Evolutionary conservation across 805 yeast species (phyloP).

Genomic region (Pichia nanzhaoensis): DNA sequence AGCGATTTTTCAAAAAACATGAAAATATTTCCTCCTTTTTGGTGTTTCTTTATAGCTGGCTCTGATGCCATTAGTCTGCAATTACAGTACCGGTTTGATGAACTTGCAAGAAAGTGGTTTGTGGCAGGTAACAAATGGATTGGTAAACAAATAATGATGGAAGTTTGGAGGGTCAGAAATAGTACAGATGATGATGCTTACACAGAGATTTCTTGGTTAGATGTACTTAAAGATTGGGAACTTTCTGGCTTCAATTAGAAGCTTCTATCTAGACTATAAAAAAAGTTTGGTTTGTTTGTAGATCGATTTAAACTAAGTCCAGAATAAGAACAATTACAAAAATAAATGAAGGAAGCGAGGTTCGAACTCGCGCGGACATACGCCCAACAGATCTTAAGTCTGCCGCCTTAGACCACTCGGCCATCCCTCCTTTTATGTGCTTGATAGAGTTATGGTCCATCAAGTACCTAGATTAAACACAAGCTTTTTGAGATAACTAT

Average conservation of each 20-base stretch:
- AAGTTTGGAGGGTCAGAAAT: constrained; percentile 40
- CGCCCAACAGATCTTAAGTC: too few relatives aligned
- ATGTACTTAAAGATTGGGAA: constrained; percentile 50
- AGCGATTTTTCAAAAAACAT: constrained; percentile 18
- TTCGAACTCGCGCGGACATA: too few relatives aligned
- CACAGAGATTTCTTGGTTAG: constrained; percentile 42
- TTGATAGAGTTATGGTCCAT: too few relatives aligned
- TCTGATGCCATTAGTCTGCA: constrained; percentile 32
- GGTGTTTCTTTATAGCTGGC: constrained; percentile 42
- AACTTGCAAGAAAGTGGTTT: constrained; percentile 29
- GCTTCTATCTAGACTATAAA: too few relatives aligned
- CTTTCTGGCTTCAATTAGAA: constrained; percentile 26
- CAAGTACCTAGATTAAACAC: too few relatives aligned
- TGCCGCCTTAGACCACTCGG: too few relatives aligned
- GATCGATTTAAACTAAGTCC: too few relatives aligned
- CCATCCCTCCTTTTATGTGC: too few relatives aligned
- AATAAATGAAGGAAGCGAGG: too few relatives aligned
- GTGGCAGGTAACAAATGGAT: constrained; percentile 43
- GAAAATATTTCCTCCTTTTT: constrained; percentile 37
- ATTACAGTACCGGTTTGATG: constrained; percentile 30
- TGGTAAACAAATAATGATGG: constrained; percentile 46
- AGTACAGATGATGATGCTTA: constrained; percentile 9
- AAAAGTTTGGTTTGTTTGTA: too few relatives aligned
- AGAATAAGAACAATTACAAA: too few relatives aligned
- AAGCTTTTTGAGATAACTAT: too few relatives aligned